Evolutionary conservation across 257 asterid species (phyloP).

Genomic region (Rubia yunnanensis): DNA sequence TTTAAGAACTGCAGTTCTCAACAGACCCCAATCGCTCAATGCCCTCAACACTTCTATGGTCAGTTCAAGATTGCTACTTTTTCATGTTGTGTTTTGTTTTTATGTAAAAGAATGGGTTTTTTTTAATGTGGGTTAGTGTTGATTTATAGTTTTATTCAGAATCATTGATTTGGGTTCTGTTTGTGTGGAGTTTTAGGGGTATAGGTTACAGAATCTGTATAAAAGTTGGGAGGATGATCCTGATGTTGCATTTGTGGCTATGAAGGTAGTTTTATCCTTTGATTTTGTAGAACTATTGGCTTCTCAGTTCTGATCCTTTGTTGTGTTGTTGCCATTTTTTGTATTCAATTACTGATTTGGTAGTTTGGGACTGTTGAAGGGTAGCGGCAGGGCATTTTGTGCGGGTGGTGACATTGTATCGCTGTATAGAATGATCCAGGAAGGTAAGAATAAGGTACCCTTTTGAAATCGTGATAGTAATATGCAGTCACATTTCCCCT

Average conservation of each 20-base stretch:
- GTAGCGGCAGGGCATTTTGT: conserved; percentile 79
- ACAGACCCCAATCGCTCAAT: conserved; percentile 72
- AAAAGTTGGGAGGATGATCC: conserved; percentile 85
- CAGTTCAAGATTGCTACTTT: conserved; percentile 9
- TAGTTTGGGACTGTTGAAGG: conserved; percentile 50
- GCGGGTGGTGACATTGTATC: conserved; percentile 95
- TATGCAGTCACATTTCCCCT: not conserved
- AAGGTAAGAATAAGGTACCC: conserved; percentile 34
- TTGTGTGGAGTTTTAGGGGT: conserved; percentile 29
- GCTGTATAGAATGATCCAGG: conserved; percentile 38
- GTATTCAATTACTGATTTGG: conserved; percentile 17
- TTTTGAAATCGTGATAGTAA: not conserved
- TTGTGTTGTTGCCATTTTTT: not conserved
- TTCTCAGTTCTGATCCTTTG: conserved; percentile 7
- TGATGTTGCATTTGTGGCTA: conserved; percentile 49
- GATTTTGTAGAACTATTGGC: not conserved
- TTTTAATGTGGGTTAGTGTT: not conserved
- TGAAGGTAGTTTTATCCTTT: conserved; percentile 52
- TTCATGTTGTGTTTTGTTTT: not conserved
- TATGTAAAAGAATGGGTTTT: not conserved
- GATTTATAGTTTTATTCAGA: not conserved
- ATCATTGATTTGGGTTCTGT: not conserved
- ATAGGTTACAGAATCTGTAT: conserved; percentile 69
- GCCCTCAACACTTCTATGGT: conserved; percentile 69
- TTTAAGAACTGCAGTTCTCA: conserved; percentile 84